Base-by-base conservation (phyloP, 441 rosid species). In the Geranium incanum region DNA sequence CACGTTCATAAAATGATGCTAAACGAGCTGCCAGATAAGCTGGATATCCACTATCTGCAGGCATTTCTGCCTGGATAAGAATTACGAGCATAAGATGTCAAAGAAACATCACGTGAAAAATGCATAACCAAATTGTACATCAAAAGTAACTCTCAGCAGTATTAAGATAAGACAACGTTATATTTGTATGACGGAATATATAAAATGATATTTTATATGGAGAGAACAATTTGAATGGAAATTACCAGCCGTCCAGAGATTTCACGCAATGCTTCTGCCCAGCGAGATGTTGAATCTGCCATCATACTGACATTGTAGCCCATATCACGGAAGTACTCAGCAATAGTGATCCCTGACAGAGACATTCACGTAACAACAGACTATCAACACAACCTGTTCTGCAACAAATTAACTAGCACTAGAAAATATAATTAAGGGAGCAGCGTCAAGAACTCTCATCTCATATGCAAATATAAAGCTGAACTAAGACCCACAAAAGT, bases 181-280 rank as follows among this genome's bases (percentile, higher is more conserved):
- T 11, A 45, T 6, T 45, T 6, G 52, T 11, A 45, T 45, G 52
- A 0, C 15, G 60, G 60, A 16, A 57, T 15, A n/a, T 13, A 57
- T 16, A 50, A 0, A 50, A 3, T 13, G n/a, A 52, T n/a, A 52
- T 13, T 13, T 52, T 52, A 52, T 52, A 12, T 50, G 13, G 4
- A 52, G 59, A n/a, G 18, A n/a, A 52, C 18, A 13, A 52, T 52
- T 52, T 52, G 59, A 52, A 52, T 52, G 18, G 59, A 52, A 52
- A 15, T 52, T 52, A 52, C 59, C 59, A 95, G 83, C 2, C 99
- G 98, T 75, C 98, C 99, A 78, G 99, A 95, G 80, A 95, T 95
- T 89, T 95, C 98, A 86, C 97, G 97, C 88, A 91, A 81, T 80
- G 99, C 99, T 86, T 95, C 99, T 79, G 99, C 99, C 99, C 98